Conservation (phyloP, 768 basidiomycete species). For the Trametes maxima region DNA sequence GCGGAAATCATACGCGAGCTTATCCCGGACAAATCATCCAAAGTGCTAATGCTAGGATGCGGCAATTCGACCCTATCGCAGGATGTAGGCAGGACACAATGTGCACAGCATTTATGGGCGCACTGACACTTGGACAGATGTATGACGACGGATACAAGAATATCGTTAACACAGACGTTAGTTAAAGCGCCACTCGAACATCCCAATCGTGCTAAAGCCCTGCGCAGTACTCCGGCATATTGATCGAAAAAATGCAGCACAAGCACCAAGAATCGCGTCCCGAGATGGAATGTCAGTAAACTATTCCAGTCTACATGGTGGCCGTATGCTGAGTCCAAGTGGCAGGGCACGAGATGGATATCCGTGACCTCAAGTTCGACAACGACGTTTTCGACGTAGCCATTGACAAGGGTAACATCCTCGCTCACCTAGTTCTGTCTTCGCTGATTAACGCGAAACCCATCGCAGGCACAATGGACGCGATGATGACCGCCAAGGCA, state of each 20-base stretch:
- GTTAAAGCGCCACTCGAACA: conserved; percentile 24
- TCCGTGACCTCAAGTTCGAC: conserved; percentile 66
- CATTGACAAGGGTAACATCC: conserved; percentile 70
- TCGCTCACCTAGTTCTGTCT: neutral
- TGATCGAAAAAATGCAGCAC: conserved; percentile 73
- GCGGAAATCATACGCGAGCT: conserved; percentile 58
- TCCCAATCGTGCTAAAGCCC: neutral
- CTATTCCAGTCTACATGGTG: neutral
- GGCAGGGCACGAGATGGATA: conserved; percentile 84
- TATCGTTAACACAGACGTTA: conserved; percentile 78
- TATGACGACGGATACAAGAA: conserved; percentile 84
- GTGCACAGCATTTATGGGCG: no score
- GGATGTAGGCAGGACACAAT: conserved; percentile 51
- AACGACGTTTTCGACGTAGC: conserved; percentile 71
- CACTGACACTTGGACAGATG: conserved; percentile 51
- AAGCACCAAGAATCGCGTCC: conserved; percentile 53
- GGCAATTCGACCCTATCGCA: conserved; percentile 83
- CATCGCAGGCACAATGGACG: conserved; percentile 75
- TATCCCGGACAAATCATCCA: conserved; percentile 60
- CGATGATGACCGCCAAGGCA: conserved; percentile 82
- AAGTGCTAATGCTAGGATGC: conserved; percentile 81
- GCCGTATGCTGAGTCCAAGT: no score
- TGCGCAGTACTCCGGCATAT: conserved; percentile 68
- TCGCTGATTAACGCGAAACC: neutral
- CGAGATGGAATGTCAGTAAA: conserved; percentile 67